Evolutionary conservation across 2,329 filamentous ascomycete genomes (phyloP).

Genomic region (Penicillium hesseltinei): DNA sequence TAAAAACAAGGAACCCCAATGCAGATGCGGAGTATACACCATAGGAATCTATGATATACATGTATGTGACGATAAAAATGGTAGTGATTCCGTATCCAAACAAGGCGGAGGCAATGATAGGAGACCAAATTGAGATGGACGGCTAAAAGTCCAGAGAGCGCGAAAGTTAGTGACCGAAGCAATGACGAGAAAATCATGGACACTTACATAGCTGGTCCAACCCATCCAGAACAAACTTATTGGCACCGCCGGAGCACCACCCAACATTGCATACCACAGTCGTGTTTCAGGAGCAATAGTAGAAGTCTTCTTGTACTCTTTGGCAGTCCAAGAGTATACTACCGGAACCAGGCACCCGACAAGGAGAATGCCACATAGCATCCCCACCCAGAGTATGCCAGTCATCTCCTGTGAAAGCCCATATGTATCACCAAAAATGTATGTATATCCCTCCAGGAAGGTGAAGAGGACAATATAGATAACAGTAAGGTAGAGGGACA

Average conservation of each 20-base stretch:
- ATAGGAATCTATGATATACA: constrained; percentile 59
- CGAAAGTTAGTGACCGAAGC: not conserved
- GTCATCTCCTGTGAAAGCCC: constrained; percentile 47
- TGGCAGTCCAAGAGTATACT: constrained; percentile 45
- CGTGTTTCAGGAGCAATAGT: constrained; percentile 45
- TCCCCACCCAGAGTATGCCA: constrained; percentile 48
- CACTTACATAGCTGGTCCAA: constrained; percentile 45
- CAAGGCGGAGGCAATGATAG: constrained; percentile 49
- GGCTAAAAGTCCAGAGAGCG: not conserved
- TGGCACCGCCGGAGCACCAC: constrained; percentile 49
- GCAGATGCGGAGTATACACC: constrained; percentile 51
- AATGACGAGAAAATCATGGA: not conserved
- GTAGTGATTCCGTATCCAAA: constrained; percentile 52
- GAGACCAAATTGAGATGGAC: constrained; percentile 50
- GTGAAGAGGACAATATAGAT: constrained; percentile 36
- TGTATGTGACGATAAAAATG: constrained; percentile 51
- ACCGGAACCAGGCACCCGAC: constrained; percentile 43
- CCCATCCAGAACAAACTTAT: constrained; percentile 58
- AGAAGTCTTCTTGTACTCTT: not conserved
- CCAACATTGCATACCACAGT: constrained; percentile 54
- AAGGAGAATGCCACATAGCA: constrained; percentile 40
- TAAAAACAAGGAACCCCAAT: constrained; percentile 42
- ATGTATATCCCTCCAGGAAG: constrained; percentile 48
- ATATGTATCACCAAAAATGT: constrained; percentile 52
- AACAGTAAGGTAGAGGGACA: constrained; percentile 29